Percentiles rank a stretch among this genome's conserved stretches.
These are phyloP conservation scores for Sporormia fimetaria DNA, from an alignment of 495 filamentous ascomycete species.

Conservation along the genomic window DNA sequence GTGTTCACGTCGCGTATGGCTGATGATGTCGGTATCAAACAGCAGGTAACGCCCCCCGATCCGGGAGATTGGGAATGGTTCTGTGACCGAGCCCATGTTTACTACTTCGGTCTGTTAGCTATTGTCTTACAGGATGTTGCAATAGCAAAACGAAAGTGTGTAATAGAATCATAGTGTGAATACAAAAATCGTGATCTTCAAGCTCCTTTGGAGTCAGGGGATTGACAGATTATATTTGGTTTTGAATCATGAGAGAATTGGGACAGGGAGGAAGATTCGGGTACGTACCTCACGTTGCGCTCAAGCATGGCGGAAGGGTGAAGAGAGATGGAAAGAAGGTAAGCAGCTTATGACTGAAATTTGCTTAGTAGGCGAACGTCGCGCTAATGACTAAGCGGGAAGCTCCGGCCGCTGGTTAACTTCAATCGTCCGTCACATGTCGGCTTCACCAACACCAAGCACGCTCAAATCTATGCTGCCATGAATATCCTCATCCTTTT, in stretches of 20 bases:
- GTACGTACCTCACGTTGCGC: too few relatives aligned
- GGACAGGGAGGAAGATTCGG: background rate
- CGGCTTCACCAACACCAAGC: background rate
- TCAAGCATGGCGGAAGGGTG: slow-evolving; percentile 9
- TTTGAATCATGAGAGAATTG: slow-evolving; percentile 53
- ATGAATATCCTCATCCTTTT: slow-evolving; percentile 44
- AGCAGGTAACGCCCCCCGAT: slow-evolving; percentile 74
- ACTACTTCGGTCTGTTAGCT: slow-evolving; percentile 1
- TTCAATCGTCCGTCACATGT: too few relatives aligned
- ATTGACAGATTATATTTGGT: slow-evolving; percentile 74
- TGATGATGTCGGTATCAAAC: slow-evolving; percentile 71
- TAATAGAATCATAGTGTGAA: slow-evolving; percentile 31
- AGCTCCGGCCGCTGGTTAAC: too few relatives aligned
- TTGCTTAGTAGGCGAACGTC: too few relatives aligned
- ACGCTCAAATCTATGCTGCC: background rate
- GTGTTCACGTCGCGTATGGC: slow-evolving; percentile 66
- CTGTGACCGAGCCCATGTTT: slow-evolving; percentile 4
- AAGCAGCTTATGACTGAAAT: too few relatives aligned
- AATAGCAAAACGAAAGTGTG: background rate
- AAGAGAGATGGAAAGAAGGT: background rate
- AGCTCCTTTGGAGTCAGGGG: slow-evolving; percentile 47
- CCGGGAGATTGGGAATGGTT: slow-evolving; percentile 69
- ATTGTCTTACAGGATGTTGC: background rate
- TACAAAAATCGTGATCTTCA: slow-evolving; percentile 31
- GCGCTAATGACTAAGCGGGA: slow-evolving; percentile 15